Base-by-base conservation (phyloP, 163 green algal species). In the Chloromonas sp. region DNA sequence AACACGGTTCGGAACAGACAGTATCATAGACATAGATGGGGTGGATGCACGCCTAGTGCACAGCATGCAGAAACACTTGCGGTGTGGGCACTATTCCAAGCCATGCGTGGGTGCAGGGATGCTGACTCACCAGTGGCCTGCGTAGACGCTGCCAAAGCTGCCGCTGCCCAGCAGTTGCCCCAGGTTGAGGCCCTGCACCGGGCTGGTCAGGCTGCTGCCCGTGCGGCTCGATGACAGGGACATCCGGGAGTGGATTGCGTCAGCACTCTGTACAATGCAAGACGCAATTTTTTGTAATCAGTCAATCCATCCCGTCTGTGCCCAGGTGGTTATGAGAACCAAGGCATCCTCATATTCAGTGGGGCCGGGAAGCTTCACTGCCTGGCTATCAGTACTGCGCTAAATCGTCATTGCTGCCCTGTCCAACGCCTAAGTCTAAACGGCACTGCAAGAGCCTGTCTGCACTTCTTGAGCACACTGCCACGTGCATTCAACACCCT, bases 111-210 rank as follows among this genome's bases (percentile, higher is more conserved):
- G 8, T 11, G 66, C 66, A n/a, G 66, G 8, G 36, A 36, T 36
- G 36, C 36, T 36, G 13, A 79, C 71, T 79, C 13, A 79, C 71
- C 89, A 92, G 58, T 71, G 84, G 36, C 83, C 90, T 60, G 87
- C 85, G 85, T 92, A 93, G 58, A 94, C 91, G 61, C 83, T 85
- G 5, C 91, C 91, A 78, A 92, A 94, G 60, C 76, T 81, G 61
- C 87, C 87, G 84, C 87, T 88, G 71, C 87, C 87, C 66, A 90
- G 80, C 83, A 90, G 71, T 61, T 88, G 83, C 1, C 83, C 85
- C 85, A 88, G 84, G 36, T 74, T 74, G 66, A 74, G 66, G 5
- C 66, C 66, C 66, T 74, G 5, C 5, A 74, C 5, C 66, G 36
- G 36, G 36, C 36, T 36, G 36, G 36, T 36, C 36, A 36, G 5